Evolutionary conservation across 2,329 filamentous ascomycete species (phyloP), one percentile per base, ranked within the genome.

Genomic region (Didymella sp.): DNA sequence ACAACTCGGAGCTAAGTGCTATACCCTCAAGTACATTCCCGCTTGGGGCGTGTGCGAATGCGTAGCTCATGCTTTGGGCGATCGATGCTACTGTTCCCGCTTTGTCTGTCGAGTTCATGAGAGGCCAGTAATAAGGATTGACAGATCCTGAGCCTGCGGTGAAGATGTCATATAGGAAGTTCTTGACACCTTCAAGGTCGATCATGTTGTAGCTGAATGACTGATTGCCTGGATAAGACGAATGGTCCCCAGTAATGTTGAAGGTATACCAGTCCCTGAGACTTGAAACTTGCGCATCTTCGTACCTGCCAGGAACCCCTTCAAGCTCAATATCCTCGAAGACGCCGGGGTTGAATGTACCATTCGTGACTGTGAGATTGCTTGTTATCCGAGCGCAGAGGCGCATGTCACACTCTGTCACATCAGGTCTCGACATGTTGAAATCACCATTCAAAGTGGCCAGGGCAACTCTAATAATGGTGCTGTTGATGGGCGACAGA

Each of bases 381-480:
- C 40, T 30, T 3, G 25, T 44, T 3, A 52, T 24, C 19, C 41
- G 40, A 27, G 49, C 41, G 9, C 30, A n/a, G 24, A 43, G 17
- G 7, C 49, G 40, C 40, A 52, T 38, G 17, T 38, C 17, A 31
- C 49, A 52, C n/a, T 52, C 49, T n/a, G 19, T 15, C 4, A 45
- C 8, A 15, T 45, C 49, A 13, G 49, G 49, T 12, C 8, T 37
- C 9, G 28, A 8, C 15, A 48, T 12, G 19, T 38, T 48, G 33
- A 35, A 33, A 11, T n/a, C 30, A 13, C 33, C 33, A 4, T 38
- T 7, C 31, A 38, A 12, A 28, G 27, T 17, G 7, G 31, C 45
- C 22, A 48, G 12, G 5, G 31, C 31, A 7, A 48, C 28, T 9
- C 31, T 48, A 8, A 33, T 22, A 12, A 48, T 27, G 13, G 45